Evolutionary conservation across 2,329 filamentous ascomycete species (phyloP).

Genomic region (Nothophoma quercina): DNA sequence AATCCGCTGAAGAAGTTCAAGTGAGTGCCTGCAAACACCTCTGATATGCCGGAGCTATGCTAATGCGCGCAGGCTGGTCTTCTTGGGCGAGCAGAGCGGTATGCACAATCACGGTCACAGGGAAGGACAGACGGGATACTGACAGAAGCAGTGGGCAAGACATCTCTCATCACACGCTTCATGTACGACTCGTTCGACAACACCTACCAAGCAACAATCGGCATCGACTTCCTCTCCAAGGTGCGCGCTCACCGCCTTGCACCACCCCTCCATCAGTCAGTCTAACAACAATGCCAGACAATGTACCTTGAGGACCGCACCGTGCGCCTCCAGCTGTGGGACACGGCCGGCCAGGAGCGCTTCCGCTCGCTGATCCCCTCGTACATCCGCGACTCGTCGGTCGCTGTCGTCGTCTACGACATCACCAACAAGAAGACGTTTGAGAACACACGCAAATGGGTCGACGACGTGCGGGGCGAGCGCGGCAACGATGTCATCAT

Average conservation of each 20-base stretch:
- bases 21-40: conserved; percentile 57
- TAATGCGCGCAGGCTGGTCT: conserved; percentile 76
- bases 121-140: not conserved
- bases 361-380: conserved; percentile 97
- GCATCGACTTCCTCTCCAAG: conserved; percentile 99
- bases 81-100: conserved; percentile 98
- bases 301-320: conserved; percentile 99
- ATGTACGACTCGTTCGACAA: conserved; percentile 99
- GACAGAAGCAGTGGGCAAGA: conserved; percentile 82
- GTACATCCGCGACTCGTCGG: conserved; percentile 97
- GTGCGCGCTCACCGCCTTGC: conserved; percentile 55
- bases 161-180: conserved; percentile 96
- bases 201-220: conserved; percentile 99
- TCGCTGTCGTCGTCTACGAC: conserved; percentile 98
- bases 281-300: conserved; percentile 67
- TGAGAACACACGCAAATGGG: conserved; percentile 99
- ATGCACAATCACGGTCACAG: conserved; percentile 52
- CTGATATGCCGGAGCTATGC: conserved; percentile 28
- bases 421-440: conserved; percentile 98
- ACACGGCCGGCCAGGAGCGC: conserved; percentile 95
- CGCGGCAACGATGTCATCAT: conserved; percentile 99
- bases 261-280: conserved; percentile 2
- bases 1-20: conserved; percentile 99
- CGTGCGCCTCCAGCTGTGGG: conserved; percentile 96
- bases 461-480: conserved; percentile 96